Conservation (phyloP, 148 eudicot species). For the Chenopodium formosanum region DNA sequence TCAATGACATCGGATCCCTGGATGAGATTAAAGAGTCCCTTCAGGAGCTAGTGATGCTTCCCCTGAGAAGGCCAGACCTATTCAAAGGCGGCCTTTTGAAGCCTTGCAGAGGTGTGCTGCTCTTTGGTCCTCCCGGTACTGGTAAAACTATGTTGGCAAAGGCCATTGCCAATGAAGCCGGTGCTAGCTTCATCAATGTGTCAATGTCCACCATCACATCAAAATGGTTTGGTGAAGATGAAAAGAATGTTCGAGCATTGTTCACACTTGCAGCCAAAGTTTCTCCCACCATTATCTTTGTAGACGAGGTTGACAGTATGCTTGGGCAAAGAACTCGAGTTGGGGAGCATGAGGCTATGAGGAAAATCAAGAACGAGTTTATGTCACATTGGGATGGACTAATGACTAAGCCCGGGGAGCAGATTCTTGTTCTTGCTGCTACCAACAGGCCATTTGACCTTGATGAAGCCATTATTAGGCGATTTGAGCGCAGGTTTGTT, state of each 20-base stretch:
- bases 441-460: conserved; percentile 94
- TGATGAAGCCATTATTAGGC: conserved; percentile 89
- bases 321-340: conserved; percentile 87
- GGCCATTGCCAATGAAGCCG: conserved; percentile 95
- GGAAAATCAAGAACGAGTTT: conserved; percentile 91
- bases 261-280: conserved; percentile 94
- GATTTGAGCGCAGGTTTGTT: conserved; percentile 90
- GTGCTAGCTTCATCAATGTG: conserved; percentile 94
- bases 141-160: conserved; percentile 96
- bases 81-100: conserved; percentile 91
- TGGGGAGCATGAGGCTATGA: conserved; percentile 97
- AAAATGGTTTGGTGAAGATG: conserved; percentile 98
- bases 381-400: conserved; percentile 98
- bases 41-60: conserved; percentile 92
- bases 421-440: conserved; percentile 93
- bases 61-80: conserved; percentile 83
- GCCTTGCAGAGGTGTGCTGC: conserved; percentile 85
- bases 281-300: conserved; percentile 79
- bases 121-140: conserved; percentile 93
- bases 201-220: conserved; percentile 97
- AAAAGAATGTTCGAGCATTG: conserved; percentile 86
- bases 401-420: conserved; percentile 74
- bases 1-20: conserved; percentile 76
- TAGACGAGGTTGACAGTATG: conserved; percentile 97
- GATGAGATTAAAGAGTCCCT: conserved; percentile 85